Evolutionary conservation across 2,329 filamentous ascomycete species (phyloP).

Genomic region (Fusarium neocosmosporiellum): DNA sequence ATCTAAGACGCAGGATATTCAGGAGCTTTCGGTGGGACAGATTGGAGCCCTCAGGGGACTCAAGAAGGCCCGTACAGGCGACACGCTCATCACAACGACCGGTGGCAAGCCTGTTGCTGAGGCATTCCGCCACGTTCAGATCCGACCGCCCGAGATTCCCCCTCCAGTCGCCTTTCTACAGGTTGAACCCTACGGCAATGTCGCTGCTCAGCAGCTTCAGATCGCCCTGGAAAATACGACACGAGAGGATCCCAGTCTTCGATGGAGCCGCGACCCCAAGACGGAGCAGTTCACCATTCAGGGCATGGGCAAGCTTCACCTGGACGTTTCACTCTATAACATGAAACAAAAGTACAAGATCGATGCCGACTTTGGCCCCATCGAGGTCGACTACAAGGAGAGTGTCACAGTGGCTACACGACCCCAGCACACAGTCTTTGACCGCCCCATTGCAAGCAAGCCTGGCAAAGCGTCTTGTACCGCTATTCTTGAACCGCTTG

Average conservation of each 20-base stretch:
- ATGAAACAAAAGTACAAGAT: constrained; percentile 90
- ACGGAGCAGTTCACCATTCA: constrained; percentile 93
- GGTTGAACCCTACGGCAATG: constrained; percentile 81
- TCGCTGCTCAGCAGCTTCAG: constrained; percentile 83
- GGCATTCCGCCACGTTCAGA: constrained; percentile 78
- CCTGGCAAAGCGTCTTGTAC: constrained; percentile 81
- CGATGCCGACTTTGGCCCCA: constrained; percentile 86
- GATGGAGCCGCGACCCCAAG: constrained; percentile 86
- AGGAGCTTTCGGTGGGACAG: constrained; percentile 83
- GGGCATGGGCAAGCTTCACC: constrained; percentile 95
- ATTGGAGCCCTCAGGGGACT: constrained; percentile 94
- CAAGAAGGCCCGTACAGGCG: constrained; percentile 91
- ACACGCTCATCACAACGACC: constrained; percentile 84
- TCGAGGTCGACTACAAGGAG: constrained; percentile 96
- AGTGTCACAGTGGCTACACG: constrained; percentile 70
- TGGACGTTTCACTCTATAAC: constrained; percentile 91
- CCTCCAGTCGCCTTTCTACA: constrained; percentile 97
- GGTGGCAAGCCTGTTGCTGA: constrained; percentile 72
- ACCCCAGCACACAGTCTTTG: constrained; percentile 73
- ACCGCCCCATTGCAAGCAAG: constrained; percentile 84
- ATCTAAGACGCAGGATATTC: constrained; percentile 85
- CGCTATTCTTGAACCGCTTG: constrained; percentile 72
- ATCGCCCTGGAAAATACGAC: constrained; percentile 81
- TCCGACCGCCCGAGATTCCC: constrained; percentile 88
- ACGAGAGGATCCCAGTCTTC: constrained; percentile 91